Evolutionary conservation across 768 basidiomycete genomes (phyloP), one percentile per base, ranked within the genome.

Genomic region (Suillus placidus): DNA sequence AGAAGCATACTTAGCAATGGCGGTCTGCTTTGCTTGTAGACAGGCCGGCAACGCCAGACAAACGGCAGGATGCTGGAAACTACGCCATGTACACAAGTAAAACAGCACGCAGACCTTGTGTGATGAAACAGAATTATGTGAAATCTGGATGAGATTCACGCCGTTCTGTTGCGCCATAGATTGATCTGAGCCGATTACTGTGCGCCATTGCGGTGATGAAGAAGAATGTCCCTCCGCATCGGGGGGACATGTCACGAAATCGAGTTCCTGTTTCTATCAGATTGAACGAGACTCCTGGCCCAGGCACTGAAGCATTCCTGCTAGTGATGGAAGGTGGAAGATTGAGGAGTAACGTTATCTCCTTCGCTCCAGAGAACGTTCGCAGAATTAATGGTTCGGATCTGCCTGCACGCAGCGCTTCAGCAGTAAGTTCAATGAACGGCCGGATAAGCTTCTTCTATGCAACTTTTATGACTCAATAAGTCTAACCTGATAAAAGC

Each of bases 391-490:
- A 32, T 52, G 18, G 20, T 32, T 32, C 52, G 20, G 20, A 20
- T 20, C 30, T 55, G 54, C 54, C 54, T 55, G 54, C 54, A 55
- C 32, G 54, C 54, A 13, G 54, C 18, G 54, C 10, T 32, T 55
- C 32, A 55, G 54, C 32, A 55, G 32, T 55, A 55, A 55, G 54
- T 55, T 55, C 54, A 55, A 55, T 55, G 32, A 55, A 55, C 54
- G 52, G 18, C 30, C 30, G 34, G 32, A 55, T 35, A 55, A 35
- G 34, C 54, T 55, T 32, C 54, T 55, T 55, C 32, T 52, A 26
- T 16, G 26, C 52, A 30, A 54, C 52, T 54, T 54, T 30, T 18
- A 54, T 32, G 52, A 54, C 52, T 54, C 52, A 54, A 54, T 54
- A 54, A 55, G 54, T n/a, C 54, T 55, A 55, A 55, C 54, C 54